These are phyloP conservation scores for Sarcodon aspratus DNA, from an alignment of 768 basidiomycete genomes.

Conservation along the genomic window DNA sequence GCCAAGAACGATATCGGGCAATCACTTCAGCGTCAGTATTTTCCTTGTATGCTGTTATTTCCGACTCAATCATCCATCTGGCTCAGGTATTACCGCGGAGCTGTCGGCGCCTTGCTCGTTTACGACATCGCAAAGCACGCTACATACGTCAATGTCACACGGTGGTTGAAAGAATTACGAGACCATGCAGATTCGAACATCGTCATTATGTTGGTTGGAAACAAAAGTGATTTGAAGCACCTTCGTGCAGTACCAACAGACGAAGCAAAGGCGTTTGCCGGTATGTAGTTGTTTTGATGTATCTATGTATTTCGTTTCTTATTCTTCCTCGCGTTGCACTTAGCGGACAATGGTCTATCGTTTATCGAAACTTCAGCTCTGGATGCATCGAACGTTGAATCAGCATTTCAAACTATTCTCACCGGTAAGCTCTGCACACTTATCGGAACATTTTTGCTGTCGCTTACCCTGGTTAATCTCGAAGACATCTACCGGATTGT, in stretches of 20 bases:
- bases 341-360: slow-evolving; percentile 84
- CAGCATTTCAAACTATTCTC: slow-evolving; percentile 94
- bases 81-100: slow-evolving; percentile 90
- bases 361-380: slow-evolving; percentile 99
- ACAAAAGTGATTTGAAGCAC: slow-evolving; percentile 99
- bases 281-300: slow-evolving; percentile 29
- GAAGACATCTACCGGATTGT: slow-evolving; percentile 96
- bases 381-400: slow-evolving; percentile 98
- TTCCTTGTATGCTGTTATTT: neutral
- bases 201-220: slow-evolving; percentile 93
- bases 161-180: slow-evolving; percentile 95
- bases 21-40: slow-evolving; percentile 88
- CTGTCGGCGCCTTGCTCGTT: slow-evolving; percentile 84
- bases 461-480: slow-evolving; percentile 3
- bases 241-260: slow-evolving; percentile 93
- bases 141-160: slow-evolving; percentile 86
- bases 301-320: neutral
- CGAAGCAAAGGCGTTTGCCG: slow-evolving; percentile 86
- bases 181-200: slow-evolving; percentile 93
- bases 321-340: neutral
- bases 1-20: slow-evolving; percentile 94
- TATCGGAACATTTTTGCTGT: neutral
- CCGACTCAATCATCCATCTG: neutral
- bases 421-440: slow-evolving; percentile 44
- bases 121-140: slow-evolving; percentile 93